Percentiles rank a stretch among this genome's conserved stretches.
phyloP scores from a whole-genome alignment of 257 asterid species.

The Asclepias syriaca region DNA sequence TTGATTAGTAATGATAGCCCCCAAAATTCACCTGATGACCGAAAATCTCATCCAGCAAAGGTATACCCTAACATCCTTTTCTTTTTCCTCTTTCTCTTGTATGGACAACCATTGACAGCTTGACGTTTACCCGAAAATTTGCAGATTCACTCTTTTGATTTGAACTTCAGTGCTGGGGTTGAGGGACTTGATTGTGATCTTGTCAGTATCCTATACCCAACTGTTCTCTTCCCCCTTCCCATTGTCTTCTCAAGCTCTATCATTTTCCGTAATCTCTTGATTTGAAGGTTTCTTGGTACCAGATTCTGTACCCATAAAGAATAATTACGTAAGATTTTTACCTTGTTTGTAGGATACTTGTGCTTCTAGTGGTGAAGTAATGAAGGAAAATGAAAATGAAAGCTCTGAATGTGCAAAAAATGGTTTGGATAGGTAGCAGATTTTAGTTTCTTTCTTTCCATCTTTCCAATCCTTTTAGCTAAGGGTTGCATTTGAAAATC shows the following conservation, averaged over 20 bases:
- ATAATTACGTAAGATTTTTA: neutral
- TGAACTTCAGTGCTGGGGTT: slow-evolving; percentile 5
- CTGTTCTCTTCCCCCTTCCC: neutral
- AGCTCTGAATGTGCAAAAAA: slow-evolving; percentile 50
- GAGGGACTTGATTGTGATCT: neutral
- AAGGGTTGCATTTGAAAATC: neutral
- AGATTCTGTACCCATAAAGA: neutral
- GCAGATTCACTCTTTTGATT: slow-evolving; percentile 1
- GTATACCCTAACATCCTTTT: neutral
- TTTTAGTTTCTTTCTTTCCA: slow-evolving; percentile 1
- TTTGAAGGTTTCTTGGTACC: neutral
- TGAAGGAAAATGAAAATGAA: slow-evolving; percentile 51
- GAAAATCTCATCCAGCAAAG: neutral
- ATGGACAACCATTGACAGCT: too few species aligned
- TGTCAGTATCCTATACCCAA: slow-evolving; percentile 3
- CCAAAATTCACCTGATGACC: slow-evolving; percentile 14
- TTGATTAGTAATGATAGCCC: slow-evolving; percentile 11
- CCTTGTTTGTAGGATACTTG: slow-evolving; percentile 43
- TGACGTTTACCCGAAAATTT: neutral
- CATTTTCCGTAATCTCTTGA: neutral
- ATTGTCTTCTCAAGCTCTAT: neutral
- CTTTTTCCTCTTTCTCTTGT: neutral
- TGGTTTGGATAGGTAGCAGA: slow-evolving; percentile 46
- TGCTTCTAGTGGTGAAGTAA: slow-evolving; percentile 32
- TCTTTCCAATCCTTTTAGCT: neutral